Evolutionary conservation across 116 monocot genomes (phyloP).

Genomic region (Papilionanthe hybrid): DNA sequence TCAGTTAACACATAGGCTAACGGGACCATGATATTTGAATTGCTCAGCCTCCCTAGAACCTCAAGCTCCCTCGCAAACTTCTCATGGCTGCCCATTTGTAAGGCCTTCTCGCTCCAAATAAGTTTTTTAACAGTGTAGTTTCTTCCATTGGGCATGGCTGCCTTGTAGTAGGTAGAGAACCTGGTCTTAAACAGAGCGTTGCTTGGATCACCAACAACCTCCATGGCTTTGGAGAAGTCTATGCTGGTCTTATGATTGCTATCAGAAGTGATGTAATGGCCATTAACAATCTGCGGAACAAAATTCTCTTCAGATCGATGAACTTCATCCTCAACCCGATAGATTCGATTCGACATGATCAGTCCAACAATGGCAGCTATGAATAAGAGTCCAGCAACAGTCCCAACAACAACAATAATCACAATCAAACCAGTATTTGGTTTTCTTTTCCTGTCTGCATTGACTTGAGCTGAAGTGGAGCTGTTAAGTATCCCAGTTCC

Average conservation of each 20-base stretch:
- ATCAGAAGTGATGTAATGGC: too few species aligned
- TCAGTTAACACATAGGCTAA: slow-evolving; percentile 60
- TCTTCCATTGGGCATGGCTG: slow-evolving; percentile 47
- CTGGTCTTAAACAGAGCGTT: slow-evolving; percentile 50
- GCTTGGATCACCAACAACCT: slow-evolving; percentile 32
- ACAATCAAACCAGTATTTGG: slow-evolving; percentile 4
- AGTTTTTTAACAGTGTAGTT: slow-evolving; percentile 58
- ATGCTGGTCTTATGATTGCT: slow-evolving; percentile 41
- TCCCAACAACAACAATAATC: slow-evolving; percentile 14
- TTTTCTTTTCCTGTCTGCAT: slow-evolving; percentile 3
- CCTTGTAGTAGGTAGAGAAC: slow-evolving; percentile 61
- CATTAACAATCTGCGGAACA: too few species aligned
- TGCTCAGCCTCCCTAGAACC: slow-evolving; percentile 44
- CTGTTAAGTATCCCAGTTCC: neutral
- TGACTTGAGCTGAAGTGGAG: neutral
- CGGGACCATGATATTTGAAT: slow-evolving; percentile 62
- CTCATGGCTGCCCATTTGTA: slow-evolving; percentile 41
- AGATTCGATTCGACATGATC: too few species aligned
- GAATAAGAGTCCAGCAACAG: slow-evolving; percentile 22
- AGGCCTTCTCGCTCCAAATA: slow-evolving; percentile 39
- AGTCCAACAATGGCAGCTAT: slow-evolving; percentile 7
- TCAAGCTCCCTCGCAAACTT: slow-evolving; percentile 44
- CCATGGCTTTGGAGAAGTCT: slow-evolving; percentile 54
- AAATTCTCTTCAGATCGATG: too few species aligned
- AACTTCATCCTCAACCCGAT: too few species aligned